These are phyloP conservation scores for Prinsepia uniflora DNA, from an alignment of 306 rosid species.

Conservation along the genomic window DNA sequence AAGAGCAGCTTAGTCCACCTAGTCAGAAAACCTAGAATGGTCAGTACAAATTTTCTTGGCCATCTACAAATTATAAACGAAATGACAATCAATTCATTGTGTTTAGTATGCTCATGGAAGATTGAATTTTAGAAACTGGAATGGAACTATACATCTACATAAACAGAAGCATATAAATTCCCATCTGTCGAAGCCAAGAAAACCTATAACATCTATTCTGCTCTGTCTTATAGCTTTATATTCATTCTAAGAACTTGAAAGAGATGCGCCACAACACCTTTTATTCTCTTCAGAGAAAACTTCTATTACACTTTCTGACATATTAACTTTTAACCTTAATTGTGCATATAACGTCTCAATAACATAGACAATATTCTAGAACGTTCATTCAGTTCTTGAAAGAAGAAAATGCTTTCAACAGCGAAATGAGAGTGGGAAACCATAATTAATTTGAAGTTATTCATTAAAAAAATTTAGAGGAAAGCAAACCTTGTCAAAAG, in stretches of 20 bases:
- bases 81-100: not conserved
- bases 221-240: not conserved
- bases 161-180: not conserved
- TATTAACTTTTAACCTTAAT: not conserved
- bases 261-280: not conserved
- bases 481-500: constrained; percentile 67
- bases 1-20: not conserved
- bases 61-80: not conserved
- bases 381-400: not conserved
- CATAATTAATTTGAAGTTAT: not conserved
- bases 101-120: not conserved
- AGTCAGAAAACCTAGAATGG: not conserved
- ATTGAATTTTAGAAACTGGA: not conserved
- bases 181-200: not conserved
- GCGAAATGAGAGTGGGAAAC: not conserved
- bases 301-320: not conserved
- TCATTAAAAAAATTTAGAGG: not conserved
- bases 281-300: not conserved
- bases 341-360: not conserved
- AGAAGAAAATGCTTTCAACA: not conserved
- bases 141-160: not conserved
- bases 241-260: not conserved
- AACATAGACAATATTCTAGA: not conserved
- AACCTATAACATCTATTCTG: not conserved
- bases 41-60: not conserved